Conservation (phyloP, 805 yeast species). For the Starmerella stigmatis region DNA sequence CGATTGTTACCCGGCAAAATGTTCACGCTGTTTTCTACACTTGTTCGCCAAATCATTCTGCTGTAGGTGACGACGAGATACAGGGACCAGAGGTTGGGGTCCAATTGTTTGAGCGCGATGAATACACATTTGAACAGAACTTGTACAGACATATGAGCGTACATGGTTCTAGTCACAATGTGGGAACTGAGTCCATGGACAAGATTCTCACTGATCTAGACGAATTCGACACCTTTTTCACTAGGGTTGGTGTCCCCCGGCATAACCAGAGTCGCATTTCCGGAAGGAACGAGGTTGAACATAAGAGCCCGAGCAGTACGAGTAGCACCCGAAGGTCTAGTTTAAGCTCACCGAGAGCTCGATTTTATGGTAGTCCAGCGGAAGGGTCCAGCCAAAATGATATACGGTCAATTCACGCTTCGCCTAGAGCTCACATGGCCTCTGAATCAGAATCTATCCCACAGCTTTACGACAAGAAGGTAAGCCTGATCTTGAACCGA, state of each 20-base stretch:
- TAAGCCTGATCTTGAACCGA: slow-evolving; percentile 59
- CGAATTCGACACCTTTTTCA: slow-evolving; percentile 26
- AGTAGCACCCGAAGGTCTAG: neutral
- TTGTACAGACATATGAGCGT: slow-evolving; percentile 9
- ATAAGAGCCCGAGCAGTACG: neutral
- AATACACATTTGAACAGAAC: slow-evolving; percentile 2
- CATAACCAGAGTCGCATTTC: slow-evolving; percentile 1
- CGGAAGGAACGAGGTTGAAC: neutral
- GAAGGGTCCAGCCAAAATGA: neutral
- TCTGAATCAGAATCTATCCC: slow-evolving; percentile 36
- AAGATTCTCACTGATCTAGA: slow-evolving; percentile 25
- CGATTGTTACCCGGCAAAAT: slow-evolving; percentile 79
- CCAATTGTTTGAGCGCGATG: slow-evolving; percentile 25
- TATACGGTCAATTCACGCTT: neutral
- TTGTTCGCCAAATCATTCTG: slow-evolving; percentile 39
- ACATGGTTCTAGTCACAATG: slow-evolving; percentile 6
- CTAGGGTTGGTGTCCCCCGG: slow-evolving; percentile 20
- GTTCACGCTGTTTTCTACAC: slow-evolving; percentile 92
- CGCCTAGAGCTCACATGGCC: slow-evolving; percentile 10
- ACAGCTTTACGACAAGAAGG: slow-evolving; percentile 68
- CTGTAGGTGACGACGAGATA: slow-evolving; percentile 2
- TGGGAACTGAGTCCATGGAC: slow-evolving; percentile 24
- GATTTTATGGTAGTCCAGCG: neutral
- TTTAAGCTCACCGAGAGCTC: neutral
- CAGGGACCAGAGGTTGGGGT: neutral